Evolutionary conservation across 371 early-diverging fungal genomes (phyloP).

Genomic region (Mycotypha africana): DNA sequence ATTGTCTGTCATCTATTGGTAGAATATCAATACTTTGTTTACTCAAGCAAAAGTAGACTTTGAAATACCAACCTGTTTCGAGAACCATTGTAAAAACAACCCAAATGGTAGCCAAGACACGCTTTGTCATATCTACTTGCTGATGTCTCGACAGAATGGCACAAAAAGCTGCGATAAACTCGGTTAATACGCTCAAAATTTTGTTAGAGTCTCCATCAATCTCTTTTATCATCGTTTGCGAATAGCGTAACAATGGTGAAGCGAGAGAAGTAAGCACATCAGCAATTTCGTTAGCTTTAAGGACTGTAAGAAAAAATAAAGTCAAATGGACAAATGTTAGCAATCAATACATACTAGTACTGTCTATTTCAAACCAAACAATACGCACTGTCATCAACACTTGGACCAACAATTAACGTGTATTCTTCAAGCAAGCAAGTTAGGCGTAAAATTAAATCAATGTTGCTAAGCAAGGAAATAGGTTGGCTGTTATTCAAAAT

Average conservation of each 20-base stretch:
- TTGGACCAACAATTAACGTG: conserved; percentile 11
- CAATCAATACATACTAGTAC: too few relatives aligned
- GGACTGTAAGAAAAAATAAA: too few relatives aligned
- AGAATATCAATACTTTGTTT: not conserved
- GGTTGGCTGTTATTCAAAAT: too few relatives aligned
- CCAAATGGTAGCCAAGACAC: conserved; percentile 27
- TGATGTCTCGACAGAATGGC: conserved; percentile 22
- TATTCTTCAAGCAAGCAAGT: conserved; percentile 24
- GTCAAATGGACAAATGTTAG: too few relatives aligned
- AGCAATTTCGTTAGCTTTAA: too few relatives aligned
- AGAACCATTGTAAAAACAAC: conserved; percentile 21
- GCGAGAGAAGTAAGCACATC: conserved; percentile 11
- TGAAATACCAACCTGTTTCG: conserved; percentile 7
- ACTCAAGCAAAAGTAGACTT: not conserved
- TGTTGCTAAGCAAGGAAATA: too few relatives aligned
- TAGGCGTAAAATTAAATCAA: conserved; percentile 16
- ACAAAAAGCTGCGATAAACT: conserved; percentile 30
- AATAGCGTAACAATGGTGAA: too few relatives aligned
- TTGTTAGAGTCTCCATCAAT: too few relatives aligned
- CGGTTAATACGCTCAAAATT: too few relatives aligned
- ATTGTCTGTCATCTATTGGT: conserved; percentile 10
- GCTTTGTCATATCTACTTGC: conserved; percentile 18
- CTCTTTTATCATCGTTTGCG: too few relatives aligned
- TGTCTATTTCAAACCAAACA: too few relatives aligned
- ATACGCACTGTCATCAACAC: conserved; percentile 23